Evolutionary conservation across 441 rosid genomes (phyloP), one percentile per base, ranked within the genome.

Genomic region (Mallotus repandus): DNA sequence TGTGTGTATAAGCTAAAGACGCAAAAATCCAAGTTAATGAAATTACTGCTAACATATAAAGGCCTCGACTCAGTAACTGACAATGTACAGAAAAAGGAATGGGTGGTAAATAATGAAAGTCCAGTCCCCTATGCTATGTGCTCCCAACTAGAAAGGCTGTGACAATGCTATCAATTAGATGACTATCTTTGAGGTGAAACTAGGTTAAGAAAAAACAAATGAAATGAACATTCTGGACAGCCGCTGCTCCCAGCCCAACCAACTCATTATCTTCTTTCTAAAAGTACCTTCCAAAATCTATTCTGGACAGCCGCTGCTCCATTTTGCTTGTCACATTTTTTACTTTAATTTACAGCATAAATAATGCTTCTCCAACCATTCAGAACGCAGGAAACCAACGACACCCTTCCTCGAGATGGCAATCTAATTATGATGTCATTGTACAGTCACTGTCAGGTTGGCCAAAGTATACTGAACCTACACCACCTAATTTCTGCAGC

Each of bases 311-410:
- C n/a, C n/a, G n/a, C n/a, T n/a, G n/a, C n/a, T n/a, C 66, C 66
- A 16, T 58, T 55, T 41, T 29, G 48, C n/a, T 63, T 53, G 38
- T 53, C 67, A 63, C 50, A 38, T 18, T 65, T 38, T 43, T 18
- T 41, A n/a, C 78, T 66, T 59, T 70, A 66, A 77, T 78, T 79
- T 78, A 79, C 81, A 73, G 32, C 77, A 78, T 43, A 65, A 71
- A 52, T 48, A 43, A 10, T 49, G 76, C 71, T 59, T 70, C 61
- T 59, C 57, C 52, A 38, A 4, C 70, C 71, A 54, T 59, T 66
- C 56, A 77, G 65, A 59, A 32, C 45, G 46, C 52, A 55, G 57
- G 60, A 60, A 78, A 54, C 70, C 72, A 58, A 49, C 55, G 71
- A 75, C 54, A 70, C 61, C 54, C 35, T 55, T 68, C 79, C 75